Percentiles rank a stretch among this genome's conserved stretches.
phyloP scores from a whole-genome alignment of 2,329 filamentous ascomycete species.

The Hymenoscyphus repandus region DNA sequence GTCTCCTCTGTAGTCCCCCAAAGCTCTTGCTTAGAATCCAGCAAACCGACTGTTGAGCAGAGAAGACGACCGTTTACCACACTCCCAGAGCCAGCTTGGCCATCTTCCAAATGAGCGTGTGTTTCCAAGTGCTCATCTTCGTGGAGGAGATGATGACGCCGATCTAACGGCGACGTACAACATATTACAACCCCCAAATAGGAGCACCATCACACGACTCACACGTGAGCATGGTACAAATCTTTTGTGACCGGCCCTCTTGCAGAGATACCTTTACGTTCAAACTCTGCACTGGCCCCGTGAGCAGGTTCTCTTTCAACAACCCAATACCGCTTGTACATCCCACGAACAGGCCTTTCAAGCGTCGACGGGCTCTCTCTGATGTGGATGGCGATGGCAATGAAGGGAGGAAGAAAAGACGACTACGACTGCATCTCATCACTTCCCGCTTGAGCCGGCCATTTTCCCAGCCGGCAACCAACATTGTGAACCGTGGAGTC shows the following conservation, averaged over 20 bases:
- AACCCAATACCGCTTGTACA: slow-evolving; percentile 22
- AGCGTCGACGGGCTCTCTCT: slow-evolving; percentile 30
- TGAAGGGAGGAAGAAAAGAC: slow-evolving; percentile 55
- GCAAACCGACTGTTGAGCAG: neutral
- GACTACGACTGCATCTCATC: slow-evolving; percentile 56
- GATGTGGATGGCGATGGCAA: slow-evolving; percentile 31
- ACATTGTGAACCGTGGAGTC: slow-evolving; percentile 57
- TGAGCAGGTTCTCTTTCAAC: slow-evolving; percentile 33
- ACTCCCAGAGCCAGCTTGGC: neutral
- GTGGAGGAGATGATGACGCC: slow-evolving; percentile 31
- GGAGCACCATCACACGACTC: slow-evolving; percentile 1
- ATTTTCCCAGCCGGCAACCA: slow-evolving; percentile 63
- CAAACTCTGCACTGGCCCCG: slow-evolving; percentile 29
- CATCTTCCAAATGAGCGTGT: slow-evolving; percentile 27
- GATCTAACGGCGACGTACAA: slow-evolving; percentile 17
- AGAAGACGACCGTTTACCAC: neutral
- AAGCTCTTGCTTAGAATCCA: neutral
- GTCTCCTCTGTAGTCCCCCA: neutral
- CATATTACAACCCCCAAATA: neutral
- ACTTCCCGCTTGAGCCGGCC: slow-evolving; percentile 66
- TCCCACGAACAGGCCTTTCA: slow-evolving; percentile 22
- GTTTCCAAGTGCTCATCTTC: slow-evolving; percentile 27
- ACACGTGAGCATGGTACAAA: slow-evolving; percentile 30
- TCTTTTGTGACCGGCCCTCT: slow-evolving; percentile 19
- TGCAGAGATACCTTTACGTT: slow-evolving; percentile 33